A percentile compares a stretch with the other conserved stretches of the same genome.
Conservation (phyloP, 495 filamentous ascomycete species). For the Penicillium robsamsonii region DNA sequence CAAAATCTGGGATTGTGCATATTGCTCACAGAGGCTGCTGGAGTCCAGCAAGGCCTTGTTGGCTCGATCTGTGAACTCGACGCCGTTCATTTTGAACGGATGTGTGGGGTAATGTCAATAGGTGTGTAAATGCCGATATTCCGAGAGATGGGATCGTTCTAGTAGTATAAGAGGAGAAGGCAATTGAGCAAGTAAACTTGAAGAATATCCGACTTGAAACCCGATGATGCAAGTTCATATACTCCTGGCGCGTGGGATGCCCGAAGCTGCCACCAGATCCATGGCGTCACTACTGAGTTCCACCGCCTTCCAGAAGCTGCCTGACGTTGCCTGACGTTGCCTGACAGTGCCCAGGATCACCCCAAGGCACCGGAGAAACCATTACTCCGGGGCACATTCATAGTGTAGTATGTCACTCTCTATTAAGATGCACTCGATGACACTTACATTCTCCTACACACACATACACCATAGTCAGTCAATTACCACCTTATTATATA, state of each 20-base stretch:
- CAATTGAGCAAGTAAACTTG: conserved; percentile 7
- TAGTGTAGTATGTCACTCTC: not conserved
- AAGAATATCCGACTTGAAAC: not conserved
- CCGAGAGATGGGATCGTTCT: not conserved
- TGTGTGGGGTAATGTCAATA: conserved; percentile 9
- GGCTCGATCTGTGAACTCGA: conserved; percentile 86
- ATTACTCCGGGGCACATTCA: not conserved
- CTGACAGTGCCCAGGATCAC: not conserved
- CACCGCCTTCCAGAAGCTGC: conserved; percentile 46
- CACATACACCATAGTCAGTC: not conserved
- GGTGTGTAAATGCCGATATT: conserved; percentile 7
- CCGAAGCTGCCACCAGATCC: conserved; percentile 20
- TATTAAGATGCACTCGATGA: not conserved
- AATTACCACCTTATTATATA: not conserved
- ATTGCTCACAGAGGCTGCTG: conserved; percentile 76
- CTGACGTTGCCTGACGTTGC: conserved; percentile 5
- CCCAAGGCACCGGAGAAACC: not conserved
- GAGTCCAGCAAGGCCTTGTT: conserved; percentile 85
- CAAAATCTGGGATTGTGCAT: conserved; percentile 83
- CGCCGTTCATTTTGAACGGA: conserved; percentile 42
- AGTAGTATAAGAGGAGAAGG: conserved; percentile 1
- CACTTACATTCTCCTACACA: not conserved
- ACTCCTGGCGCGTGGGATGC: conserved; percentile 22
- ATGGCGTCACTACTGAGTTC: conserved; percentile 39
- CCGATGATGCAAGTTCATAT: conserved; percentile 26